Base-by-base conservation (phyloP, 164 flowering plant species). In the Amborella trichopoda region DNA sequence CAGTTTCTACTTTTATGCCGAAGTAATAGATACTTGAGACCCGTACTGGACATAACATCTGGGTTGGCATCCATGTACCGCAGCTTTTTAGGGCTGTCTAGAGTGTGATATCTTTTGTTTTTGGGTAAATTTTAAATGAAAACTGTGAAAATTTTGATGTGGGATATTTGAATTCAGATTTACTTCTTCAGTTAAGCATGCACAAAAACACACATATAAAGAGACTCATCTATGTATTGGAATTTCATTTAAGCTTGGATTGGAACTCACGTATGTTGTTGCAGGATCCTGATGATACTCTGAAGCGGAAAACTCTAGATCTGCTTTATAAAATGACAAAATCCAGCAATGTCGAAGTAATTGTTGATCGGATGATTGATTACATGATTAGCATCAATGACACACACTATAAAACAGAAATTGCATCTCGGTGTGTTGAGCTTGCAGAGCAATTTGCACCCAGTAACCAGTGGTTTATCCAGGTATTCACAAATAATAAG, bases 361-460 rank as follows among this genome's bases (percentile, higher is more conserved):
- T 93, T 67, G 99, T 88, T 16, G 96, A 81, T 55, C 94, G 91
- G 23, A 93, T 93, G 99, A 83, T 88, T 62, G 94, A 76, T 53
- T 93, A 93, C 70, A 88, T 88, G 99, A 84, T 81, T 53, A 88
- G 71, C 72, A 83, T 93, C 28, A 93, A 54, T 69, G 99, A 93
- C 51, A 76, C 57, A 65, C 96, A 93, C 55, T 85, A 80, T 72
- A 93, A 85, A 64, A 83, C 99, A 39, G 96, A 93, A 56, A 93
- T 81, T 58, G 95, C 99, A 52, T 82, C 91, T 53, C 81, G 95
- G 34, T 88, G 99, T 72, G 91, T 93, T 47, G 91, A 85, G 51
- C 91, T 93, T 63, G 96, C 95, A 0, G 99, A 93, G 64, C 96
- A 93, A 62, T 88, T 88, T 73, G 96, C 99, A 21, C 96, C 96